These are phyloP conservation scores for Lindgomyces ingoldianus DNA, from an alignment of 495 filamentous ascomycete species.

Conservation along the genomic window DNA sequence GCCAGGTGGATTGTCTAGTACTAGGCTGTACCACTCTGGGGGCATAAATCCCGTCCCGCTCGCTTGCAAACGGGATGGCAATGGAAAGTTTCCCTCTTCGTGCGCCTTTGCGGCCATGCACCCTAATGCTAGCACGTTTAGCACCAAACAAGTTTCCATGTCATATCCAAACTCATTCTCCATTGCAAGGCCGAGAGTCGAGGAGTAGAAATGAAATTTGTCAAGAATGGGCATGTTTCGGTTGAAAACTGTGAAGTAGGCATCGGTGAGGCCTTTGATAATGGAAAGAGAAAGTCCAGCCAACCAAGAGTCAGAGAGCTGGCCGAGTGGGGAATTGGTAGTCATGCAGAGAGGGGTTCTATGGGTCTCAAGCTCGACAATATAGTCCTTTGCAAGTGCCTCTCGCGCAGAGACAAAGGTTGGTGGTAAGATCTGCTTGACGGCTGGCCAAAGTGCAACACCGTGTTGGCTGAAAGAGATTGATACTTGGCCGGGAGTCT, in stretches of 20 bases:
- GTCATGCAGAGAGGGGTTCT: conserved; percentile 17
- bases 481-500: not conserved
- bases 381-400: conserved; percentile 21
- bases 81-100: conserved; percentile 32
- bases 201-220: conserved; percentile 30
- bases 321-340: not conserved
- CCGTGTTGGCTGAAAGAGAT: conserved; percentile 37
- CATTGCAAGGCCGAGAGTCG: conserved; percentile 28
- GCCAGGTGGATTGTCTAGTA: conserved; percentile 27
- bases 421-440: conserved; percentile 19
- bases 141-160: conserved; percentile 33
- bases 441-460: conserved; percentile 33
- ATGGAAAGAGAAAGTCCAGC: conserved; percentile 21
- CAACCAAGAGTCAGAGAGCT: conserved; percentile 13
- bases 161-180: conserved; percentile 35
- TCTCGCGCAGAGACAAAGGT: conserved; percentile 15
- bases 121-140: conserved; percentile 32
- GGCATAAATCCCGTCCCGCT: not conserved
- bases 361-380: conserved; percentile 27
- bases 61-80: conserved; percentile 6
- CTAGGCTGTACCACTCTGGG: conserved; percentile 34
- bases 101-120: conserved; percentile 34
- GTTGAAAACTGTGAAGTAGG: conserved; percentile 36
- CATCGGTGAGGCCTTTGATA: conserved; percentile 36
- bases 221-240: conserved; percentile 32